Percentiles rank a stretch among this genome's conserved stretches.
Conservation (phyloP, 257 asterid genomes). For the Nicotiana tabacum region DNA sequence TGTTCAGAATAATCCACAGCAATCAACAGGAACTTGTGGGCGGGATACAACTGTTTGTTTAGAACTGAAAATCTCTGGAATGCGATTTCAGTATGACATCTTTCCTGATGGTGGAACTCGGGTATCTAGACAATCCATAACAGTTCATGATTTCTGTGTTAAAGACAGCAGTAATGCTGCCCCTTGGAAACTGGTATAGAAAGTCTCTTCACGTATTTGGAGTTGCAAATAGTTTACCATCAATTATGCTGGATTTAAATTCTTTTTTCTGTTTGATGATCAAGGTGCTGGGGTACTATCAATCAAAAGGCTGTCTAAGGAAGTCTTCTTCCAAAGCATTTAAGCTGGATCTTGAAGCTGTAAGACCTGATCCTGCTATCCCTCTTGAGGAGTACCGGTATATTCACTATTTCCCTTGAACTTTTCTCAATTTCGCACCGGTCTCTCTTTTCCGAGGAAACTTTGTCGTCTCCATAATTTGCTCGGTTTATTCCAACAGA, state of each 20-base stretch:
- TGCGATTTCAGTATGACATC: conserved; percentile 56
- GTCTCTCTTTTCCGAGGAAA: conserved; percentile 10
- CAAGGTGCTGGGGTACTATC: conserved; percentile 78
- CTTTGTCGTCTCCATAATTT: conserved; percentile 2
- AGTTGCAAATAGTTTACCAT: neutral
- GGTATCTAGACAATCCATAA: conserved; percentile 57
- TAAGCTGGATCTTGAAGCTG: conserved; percentile 74
- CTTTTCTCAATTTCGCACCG: neutral
- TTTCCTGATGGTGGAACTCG: conserved; percentile 69
- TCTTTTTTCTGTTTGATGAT: conserved; percentile 8
- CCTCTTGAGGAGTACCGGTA: conserved; percentile 91
- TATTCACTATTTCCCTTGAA: conserved; percentile 1
- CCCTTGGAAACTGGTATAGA: conserved; percentile 91
- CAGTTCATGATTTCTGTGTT: conserved; percentile 56
- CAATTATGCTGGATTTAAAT: neutral
- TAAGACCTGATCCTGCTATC: conserved; percentile 83
- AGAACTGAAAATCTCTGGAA: conserved; percentile 67
- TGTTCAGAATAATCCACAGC: conserved; percentile 34
- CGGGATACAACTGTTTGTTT: conserved; percentile 56
- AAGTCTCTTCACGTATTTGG: neutral
- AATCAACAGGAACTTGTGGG: conserved; percentile 34
- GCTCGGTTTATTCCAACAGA: neutral
- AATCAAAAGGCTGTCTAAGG: conserved; percentile 71
- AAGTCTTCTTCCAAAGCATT: conserved; percentile 67
- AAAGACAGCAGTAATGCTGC: conserved; percentile 72